Base-by-base conservation (phyloP, 2,329 filamentous ascomycete species). In the Aureobasidium sp. region DNA sequence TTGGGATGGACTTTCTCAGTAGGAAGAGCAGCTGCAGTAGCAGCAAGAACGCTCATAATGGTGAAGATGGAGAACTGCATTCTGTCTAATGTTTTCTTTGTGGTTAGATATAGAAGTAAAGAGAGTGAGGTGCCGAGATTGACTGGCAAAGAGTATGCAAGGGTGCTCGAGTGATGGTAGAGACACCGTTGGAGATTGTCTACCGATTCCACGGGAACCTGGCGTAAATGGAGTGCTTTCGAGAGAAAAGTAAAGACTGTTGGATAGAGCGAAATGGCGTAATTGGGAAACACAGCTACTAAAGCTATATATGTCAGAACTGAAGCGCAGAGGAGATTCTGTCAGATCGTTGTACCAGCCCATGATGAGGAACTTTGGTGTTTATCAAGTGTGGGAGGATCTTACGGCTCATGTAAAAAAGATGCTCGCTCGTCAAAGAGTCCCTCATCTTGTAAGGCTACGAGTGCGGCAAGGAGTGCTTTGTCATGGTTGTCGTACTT, bases 41-140 rank as follows among this genome's bases (percentile, higher is more conserved):
- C 46, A 46, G 65, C 64, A 17, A 69, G 62, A 62, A 64, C 66
- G 42, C 50, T 66, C 41, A 64, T 13, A 32, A 62, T 51, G 44
- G 63, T 58, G 44, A 48, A 58, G 15, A 63, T 44, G 34, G 65
- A 65, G 62, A 62, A 65, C 37, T 64, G 64, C 64, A 64, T 66
- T 20, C 50, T 48, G 56, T 48, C 44, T 59, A 27, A 29, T 23
- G 23, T 27, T 48, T 50, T 44, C 41, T 46, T 46, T 10, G 53
- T 39, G 53, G 53, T 36, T 2, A 46, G 34, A 57, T 44, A 48
- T 50, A 20, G 39, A 23, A 17, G 37, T 20, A 48, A 44, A 46
- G 41, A 27, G 32, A 59, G 42, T 26, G 56, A n/a, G 26, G 34
- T 37, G 42, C 56, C 56, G 29, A 48, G 56, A 50, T 59, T 39